Evolutionary conservation across 768 basidiomycete genomes (phyloP).

Genomic region (Boletus vermiculosoides): DNA sequence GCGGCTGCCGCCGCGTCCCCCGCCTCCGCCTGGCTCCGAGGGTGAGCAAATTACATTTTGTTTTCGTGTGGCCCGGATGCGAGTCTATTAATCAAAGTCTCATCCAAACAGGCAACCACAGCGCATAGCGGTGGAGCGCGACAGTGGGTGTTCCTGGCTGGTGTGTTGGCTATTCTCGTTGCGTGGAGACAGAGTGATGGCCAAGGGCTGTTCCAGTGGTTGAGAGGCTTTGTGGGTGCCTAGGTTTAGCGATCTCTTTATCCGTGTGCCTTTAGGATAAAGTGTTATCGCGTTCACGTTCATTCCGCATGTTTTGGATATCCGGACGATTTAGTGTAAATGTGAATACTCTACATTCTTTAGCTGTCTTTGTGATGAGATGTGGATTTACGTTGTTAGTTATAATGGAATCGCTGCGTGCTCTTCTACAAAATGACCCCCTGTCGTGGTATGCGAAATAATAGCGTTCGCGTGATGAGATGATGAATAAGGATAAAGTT

Average conservation of each 20-base stretch:
- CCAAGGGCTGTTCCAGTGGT: not conserved
- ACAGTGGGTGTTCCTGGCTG: slow-evolving; percentile 9
- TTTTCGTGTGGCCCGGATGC: not conserved
- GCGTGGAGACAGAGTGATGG: slow-evolving; percentile 2
- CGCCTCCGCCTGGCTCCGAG: slow-evolving; percentile 6
- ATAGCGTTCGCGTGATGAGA: not conserved
- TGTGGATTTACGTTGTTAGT: not conserved
- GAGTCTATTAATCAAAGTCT: slow-evolving; percentile 18
- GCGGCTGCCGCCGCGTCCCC: slow-evolving; percentile 25
- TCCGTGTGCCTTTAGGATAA: not conserved
- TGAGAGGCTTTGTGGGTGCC: slow-evolving; percentile 16
- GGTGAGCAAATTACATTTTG: slow-evolving; percentile 13
- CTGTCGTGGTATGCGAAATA: not conserved
- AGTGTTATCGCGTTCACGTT: not conserved
- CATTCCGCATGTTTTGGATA: not conserved
- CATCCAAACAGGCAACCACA: not conserved
- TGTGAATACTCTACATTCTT: not conserved
- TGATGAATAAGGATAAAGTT: not conserved
- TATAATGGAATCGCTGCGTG: not conserved
- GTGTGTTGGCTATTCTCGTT: slow-evolving; percentile 4
- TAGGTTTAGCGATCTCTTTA: not conserved
- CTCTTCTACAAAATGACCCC: not conserved
- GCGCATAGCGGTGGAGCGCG: not conserved
- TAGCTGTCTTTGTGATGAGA: not conserved
- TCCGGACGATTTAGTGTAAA: too few species aligned